These are phyloP conservation scores for Spergularia azorica DNA, from an alignment of 179 eudicot species.

Conservation along the genomic window DNA sequence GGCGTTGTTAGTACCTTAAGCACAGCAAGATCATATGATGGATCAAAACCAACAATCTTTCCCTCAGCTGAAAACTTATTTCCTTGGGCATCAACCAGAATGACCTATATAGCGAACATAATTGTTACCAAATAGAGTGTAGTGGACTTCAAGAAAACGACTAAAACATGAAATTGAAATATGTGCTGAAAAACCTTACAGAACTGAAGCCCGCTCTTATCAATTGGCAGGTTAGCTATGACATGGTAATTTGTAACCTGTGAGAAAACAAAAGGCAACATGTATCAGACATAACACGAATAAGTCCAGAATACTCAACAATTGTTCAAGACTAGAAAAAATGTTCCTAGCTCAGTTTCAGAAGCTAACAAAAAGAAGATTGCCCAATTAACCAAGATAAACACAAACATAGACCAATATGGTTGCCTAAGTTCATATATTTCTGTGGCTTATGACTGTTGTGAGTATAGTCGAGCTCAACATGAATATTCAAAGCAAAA, in stretches of 20 bases:
- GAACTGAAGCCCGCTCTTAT: conserved; percentile 62
- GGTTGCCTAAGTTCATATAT: background rate
- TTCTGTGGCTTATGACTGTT: background rate
- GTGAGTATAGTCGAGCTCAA: background rate
- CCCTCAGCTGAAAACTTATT: conserved; percentile 63
- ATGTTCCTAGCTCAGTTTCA: background rate
- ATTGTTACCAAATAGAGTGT: background rate
- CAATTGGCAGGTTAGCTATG: conserved; percentile 73
- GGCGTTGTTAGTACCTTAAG: conserved; percentile 59
- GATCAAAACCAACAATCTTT: conserved; percentile 72
- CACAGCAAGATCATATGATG: conserved; percentile 83
- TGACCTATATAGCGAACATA: conserved; percentile 43
- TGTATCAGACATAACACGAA: background rate
- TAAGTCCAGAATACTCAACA: background rate
- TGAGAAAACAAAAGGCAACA: conserved; percentile 17
- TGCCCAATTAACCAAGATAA: background rate
- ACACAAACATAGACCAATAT: background rate
- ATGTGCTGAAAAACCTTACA: conserved; percentile 76
- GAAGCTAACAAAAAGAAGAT: background rate
- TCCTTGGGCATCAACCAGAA: conserved; percentile 59
- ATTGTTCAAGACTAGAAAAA: background rate
- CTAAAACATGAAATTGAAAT: background rate
- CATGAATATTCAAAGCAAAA: background rate
- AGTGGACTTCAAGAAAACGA: background rate
- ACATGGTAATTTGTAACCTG: conserved; percentile 97